Base-by-base conservation (phyloP, 192 early-diverging fungal genomes). In the Backusella liffmaniae region DNA sequence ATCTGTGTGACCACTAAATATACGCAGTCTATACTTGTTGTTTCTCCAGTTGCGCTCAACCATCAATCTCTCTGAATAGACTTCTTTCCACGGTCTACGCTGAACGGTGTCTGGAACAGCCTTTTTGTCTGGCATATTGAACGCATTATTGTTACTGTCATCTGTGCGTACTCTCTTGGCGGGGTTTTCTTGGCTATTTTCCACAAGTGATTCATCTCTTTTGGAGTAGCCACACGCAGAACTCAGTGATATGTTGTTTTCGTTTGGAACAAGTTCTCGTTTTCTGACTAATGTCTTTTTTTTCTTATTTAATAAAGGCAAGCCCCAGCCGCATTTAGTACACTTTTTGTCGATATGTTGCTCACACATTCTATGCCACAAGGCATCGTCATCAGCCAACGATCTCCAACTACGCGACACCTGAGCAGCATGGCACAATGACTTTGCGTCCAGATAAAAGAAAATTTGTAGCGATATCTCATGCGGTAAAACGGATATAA, bases 291-390 rank as follows among this genome's bases (percentile, higher is more conserved):
- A 62, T 10, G 56, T 62, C 23, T 15, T 62, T 29, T 30, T 88
- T 77, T 86, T 90, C 79, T 88, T 88, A 70, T 94, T 90, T 32
- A 96, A 82, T 75, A 96, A 76, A n/a, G 97, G 97, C 41, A 98
- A 75, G 1, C 98, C 97, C 97, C 97, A 99, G 1, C 98, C 98
- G 82, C 97, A 99, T 76, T 93, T 98, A 75, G 87, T 89, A 77
- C 97, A 99, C 75, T 96, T 94, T 71, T 94, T 94, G 83, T 97
- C 95, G 72, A 98, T 99, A 79, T 99, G 97, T 82, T 98, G 96
- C 69, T 93, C 92, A 77, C 97, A 99, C 96, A 99, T 97, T 66
- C 94, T 86, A 77, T 98, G 94, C 97, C 97, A 99, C n/a, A 99
- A 86, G 7, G 93, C 86, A 80, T 99, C 96, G 79, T 97, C 95